Conservation (phyloP, 1,284 basidiomycete genomes). For the Erythrobasidium hasegawianum region DNA sequence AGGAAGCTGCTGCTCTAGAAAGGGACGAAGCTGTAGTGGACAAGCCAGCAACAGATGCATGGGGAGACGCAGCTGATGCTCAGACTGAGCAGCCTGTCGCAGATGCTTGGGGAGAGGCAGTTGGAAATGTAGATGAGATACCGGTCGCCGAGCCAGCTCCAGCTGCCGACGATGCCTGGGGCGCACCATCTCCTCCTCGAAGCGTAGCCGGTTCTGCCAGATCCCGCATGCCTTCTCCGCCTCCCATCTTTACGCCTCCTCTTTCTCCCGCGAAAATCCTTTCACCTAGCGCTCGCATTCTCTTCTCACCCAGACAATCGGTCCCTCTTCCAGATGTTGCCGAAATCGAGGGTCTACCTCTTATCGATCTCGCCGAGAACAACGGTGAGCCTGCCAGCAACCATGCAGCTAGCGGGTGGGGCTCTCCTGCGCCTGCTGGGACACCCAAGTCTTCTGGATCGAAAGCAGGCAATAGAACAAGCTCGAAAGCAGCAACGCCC, state of each 20-base stretch:
- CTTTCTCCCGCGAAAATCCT: background rate
- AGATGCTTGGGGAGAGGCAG: conserved; percentile 4
- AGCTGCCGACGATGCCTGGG: background rate
- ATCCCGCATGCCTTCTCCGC: background rate
- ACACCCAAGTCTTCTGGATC: background rate
- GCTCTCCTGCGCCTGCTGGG: background rate
- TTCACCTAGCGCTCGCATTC: background rate
- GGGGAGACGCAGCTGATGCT: no score
- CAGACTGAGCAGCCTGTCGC: no score
- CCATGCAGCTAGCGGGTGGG: background rate
- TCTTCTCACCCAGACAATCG: background rate
- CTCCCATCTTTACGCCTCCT: background rate
- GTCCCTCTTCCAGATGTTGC: background rate
- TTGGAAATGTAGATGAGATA: no score
- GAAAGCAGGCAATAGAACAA: background rate
- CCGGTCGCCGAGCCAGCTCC: no score
- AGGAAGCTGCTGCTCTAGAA: background rate
- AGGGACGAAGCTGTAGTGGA: background rate
- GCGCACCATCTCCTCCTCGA: background rate
- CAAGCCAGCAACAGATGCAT: no score
- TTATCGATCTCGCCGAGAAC: background rate
- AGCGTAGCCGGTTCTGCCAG: background rate
- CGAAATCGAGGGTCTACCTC: background rate
- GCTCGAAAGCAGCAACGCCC: background rate
- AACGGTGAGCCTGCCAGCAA: background rate